Base-by-base conservation (phyloP, 2,329 filamentous ascomycete species). In the Dothistroma septosporum region DNA sequence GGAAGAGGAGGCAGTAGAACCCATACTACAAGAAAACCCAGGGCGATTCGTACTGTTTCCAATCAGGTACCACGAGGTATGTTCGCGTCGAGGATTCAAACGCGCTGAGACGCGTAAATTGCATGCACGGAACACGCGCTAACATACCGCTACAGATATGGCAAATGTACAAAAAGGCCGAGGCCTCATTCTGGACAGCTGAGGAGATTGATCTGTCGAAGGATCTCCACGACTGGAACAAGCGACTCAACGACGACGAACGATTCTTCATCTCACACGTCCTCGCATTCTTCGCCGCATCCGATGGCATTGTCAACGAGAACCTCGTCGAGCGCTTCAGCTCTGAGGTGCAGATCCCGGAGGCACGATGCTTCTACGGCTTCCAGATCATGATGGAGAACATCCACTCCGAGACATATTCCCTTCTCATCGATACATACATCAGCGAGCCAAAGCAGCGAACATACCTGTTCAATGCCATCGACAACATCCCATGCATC, bases 381-480 rank as follows among this genome's bases (percentile, higher is more conserved):
- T 99, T 99, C 86, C 94, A 99, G 83, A 97, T 97, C 82, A 99
- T 99, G 94, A 97, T 99, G 91, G 94, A 99, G 85, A 99, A 99
- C 82, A 96, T 99, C 73, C 94, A 99, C 85, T 97, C 94, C 16
- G 94, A 99, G 83, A 99, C 94, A 58, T 99, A 99, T 85, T 97
- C 93, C 21, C 88, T 99, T 37, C 87, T 99, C 75, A 99, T 99
- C 76, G 94, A 99, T 78, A 97, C 93, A 65, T 99, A 99, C 79
- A 96, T 99, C 81, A 97, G 95, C 84, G 94, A 99, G 82, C 90
- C 91, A 65, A 89, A 90, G 76, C 93, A 99, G 82, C 88, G 91
- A 70, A 89, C 85, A 64, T 92, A 97, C 76, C 88, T 99, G 60
- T 97, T 99, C 82, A 96, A 99, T 74, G 94, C 94, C 72, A 95